Conservation (phyloP, 768 basidiomycete genomes). For the Candolleomyces eurysporus region DNA sequence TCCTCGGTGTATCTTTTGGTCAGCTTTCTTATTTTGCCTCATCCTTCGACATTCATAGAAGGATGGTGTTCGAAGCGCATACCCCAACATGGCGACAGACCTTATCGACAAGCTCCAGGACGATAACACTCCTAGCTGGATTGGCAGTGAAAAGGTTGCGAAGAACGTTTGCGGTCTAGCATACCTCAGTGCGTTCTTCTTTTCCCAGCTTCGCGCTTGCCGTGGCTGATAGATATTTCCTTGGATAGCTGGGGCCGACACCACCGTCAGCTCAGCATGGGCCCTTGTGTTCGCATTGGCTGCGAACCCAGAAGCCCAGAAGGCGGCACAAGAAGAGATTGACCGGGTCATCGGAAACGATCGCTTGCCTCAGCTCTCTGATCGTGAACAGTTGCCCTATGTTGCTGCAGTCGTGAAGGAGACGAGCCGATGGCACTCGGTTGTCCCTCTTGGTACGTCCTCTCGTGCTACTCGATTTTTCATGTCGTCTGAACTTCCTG, state of each 20-base stretch:
- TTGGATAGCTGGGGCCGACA: conserved; percentile 3
- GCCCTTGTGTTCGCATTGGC: conserved; percentile 16
- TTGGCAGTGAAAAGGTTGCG: not conserved
- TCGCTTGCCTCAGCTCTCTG: conserved; percentile 20
- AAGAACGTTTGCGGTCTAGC: not conserved
- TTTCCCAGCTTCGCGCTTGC: no score
- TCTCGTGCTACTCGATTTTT: not conserved
- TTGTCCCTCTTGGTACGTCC: conserved; percentile 8
- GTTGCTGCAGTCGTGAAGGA: conserved; percentile 22
- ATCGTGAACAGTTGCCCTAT: conserved; percentile 18
- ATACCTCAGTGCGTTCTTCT: not conserved
- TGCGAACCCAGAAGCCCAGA: conserved; percentile 15
- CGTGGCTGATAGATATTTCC: not conserved
- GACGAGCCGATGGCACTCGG: conserved; percentile 13
- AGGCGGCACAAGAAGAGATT: conserved; percentile 21
- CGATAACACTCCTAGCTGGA: conserved; percentile 2
- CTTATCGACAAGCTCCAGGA: conserved; percentile 4
- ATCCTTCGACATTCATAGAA: not conserved
- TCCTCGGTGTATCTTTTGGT: not conserved
- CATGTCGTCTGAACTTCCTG: not conserved
- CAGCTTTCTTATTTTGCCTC: not conserved
- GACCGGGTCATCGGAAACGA: conserved; percentile 17
- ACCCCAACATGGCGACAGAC: conserved; percentile 1
- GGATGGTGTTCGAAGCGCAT: not conserved
- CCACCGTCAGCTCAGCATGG: not conserved